Base-by-base conservation (phyloP, 768 basidiomycete species). In the Xerocomus spinulosus region DNA sequence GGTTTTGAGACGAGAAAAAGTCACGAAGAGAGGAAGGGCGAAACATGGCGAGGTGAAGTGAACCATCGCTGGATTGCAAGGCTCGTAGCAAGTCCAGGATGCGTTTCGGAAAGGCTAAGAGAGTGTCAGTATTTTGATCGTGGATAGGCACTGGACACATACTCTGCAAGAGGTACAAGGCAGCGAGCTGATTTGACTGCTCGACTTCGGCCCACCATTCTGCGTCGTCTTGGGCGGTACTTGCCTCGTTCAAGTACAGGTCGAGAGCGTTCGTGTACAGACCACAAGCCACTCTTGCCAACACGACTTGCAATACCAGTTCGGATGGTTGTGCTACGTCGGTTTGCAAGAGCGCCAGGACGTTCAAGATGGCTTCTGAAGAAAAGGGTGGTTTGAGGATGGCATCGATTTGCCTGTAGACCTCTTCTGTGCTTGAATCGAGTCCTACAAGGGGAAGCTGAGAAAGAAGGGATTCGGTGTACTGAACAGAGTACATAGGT, bases 191-290 rank as follows among this genome's bases (percentile, higher is more conserved):
- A 23, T 71, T 60, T 3, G 86, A 90, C 26, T 80, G 74, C 52
- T 85, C 82, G 34, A 87, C 63, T 24, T 81, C 76, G 14, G 76
- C 74, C 93, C 93, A 97, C 86, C 87, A 96, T 37, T 87, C 80
- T 17, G 87, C 81, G 57, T 92, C 89, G 7, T 74, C 67, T 56
- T 93, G 91, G 12, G 83, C 79, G 28, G 80, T 64, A 9, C 79
- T 71, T 2, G 92, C 88, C 58, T 89, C 81, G 9, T 71, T 60
- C 49, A 95, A 64, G 48, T 82, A 80, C 18, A 71, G 59, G 52
- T 89, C 79, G 57, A 93, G 67, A 1, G 81, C 75, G 45, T 84
- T 76, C 5, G 80, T 70, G 58, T 91, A 92, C 14, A 88, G 50
- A 8, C 74, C 75, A 5, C 81, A 72, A 1, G 79, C 67, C 4